Percentiles rank a stretch among this genome's conserved stretches.
Evolutionary conservation across 805 yeast genomes (phyloP).

Genomic region (Myxozyma vanderwaltii): DNA sequence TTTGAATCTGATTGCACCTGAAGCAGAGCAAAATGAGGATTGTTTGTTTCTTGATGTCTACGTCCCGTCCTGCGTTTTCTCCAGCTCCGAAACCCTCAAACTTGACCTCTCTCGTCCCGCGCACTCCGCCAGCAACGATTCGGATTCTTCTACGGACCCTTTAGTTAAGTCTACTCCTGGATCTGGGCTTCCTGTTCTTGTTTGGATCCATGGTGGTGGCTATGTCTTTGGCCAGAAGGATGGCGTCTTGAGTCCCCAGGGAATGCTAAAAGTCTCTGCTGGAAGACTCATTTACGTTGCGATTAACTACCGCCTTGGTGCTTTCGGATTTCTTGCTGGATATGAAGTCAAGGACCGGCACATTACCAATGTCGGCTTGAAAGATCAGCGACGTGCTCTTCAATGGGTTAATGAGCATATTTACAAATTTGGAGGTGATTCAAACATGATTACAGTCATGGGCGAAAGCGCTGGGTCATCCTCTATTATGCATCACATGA

Average conservation of each 20-base stretch:
- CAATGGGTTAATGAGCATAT: conserved; percentile 46
- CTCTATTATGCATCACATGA: conserved; percentile 42
- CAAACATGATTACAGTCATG: conserved; percentile 43
- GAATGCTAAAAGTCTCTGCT: conserved; percentile 22
- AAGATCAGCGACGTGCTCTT: conserved; percentile 44
- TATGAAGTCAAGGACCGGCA: conserved; percentile 36
- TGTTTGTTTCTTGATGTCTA: conserved; percentile 32
- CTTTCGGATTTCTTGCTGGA: conserved; percentile 44
- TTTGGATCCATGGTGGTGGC: conserved; percentile 37
- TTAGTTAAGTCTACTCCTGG: background rate
- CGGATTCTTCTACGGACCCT: no score
- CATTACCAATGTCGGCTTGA: conserved; percentile 43
- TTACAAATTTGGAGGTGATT: conserved; percentile 45
- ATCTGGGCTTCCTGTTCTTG: conserved; percentile 19
- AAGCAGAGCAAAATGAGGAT: conserved; percentile 22
- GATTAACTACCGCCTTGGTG: conserved; percentile 38
- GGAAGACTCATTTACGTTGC: conserved; percentile 30
- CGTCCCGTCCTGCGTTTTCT: conserved; percentile 22
- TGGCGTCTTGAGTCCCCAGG: conserved; percentile 24
- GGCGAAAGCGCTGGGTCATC: conserved; percentile 48
- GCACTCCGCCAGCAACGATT: background rate
- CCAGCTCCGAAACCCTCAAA: background rate
- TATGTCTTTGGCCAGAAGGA: conserved; percentile 30
- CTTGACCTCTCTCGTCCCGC: background rate
- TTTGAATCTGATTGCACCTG: conserved; percentile 9